These are phyloP conservation scores for Penicillium sp. DNA, from an alignment of 2,329 filamentous ascomycete genomes.

Conservation along the genomic window DNA sequence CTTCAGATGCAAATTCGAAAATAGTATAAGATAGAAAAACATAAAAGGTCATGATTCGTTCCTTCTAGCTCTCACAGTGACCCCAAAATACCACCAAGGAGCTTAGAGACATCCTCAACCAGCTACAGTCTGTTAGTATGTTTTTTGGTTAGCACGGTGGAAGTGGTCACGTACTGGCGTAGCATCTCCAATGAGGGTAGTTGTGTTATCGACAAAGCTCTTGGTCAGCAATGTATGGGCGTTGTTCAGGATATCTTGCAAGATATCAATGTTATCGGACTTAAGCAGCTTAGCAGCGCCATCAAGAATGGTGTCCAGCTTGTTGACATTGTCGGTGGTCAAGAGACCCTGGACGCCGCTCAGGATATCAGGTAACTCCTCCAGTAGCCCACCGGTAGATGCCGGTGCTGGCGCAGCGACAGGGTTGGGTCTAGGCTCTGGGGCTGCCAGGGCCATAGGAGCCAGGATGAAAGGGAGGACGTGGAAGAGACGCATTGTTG, in stretches of 20 bases:
- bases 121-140: conserved; percentile 21
- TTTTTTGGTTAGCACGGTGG: too few species aligned
- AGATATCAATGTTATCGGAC: conserved; percentile 21
- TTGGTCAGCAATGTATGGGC: conserved; percentile 27
- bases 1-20: conserved; percentile 1
- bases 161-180: conserved; percentile 29
- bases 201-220: conserved; percentile 32
- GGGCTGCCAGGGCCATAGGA: conserved; percentile 19
- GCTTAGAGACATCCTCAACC: conserved; percentile 31
- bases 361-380: conserved; percentile 28
- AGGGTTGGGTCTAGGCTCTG: conserved; percentile 24
- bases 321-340: conserved; percentile 19
- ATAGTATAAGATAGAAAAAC: background rate
- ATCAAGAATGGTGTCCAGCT: conserved; percentile 21
- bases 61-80: conserved; percentile 16
- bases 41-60: conserved; percentile 7
- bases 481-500: conserved; percentile 24
- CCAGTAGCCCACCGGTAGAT: conserved; percentile 24
- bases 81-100: conserved; percentile 28
- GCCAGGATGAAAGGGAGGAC: conserved; percentile 20
- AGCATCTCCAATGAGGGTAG: conserved; percentile 34
- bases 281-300: conserved; percentile 26
- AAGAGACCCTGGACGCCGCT: conserved; percentile 20
- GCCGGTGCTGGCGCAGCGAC: conserved; percentile 24
- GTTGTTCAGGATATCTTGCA: conserved; percentile 29